A percentile compares a stretch with the other conserved stretches of the same genome.
Conservation (phyloP, 768 basidiomycete species). For the Mycena kentingensis region DNA sequence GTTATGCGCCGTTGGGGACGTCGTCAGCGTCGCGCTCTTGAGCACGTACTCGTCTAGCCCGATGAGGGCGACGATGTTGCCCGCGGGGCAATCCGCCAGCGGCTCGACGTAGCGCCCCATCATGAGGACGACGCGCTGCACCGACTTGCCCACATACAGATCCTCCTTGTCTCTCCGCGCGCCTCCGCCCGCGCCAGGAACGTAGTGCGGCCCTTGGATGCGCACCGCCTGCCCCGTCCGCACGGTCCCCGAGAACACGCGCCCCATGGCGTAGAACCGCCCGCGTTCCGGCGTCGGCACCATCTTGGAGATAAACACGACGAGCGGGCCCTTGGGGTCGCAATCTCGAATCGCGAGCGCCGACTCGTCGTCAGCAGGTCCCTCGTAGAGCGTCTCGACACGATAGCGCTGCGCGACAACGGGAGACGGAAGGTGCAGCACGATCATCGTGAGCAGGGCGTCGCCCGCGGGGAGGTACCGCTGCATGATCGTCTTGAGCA, state of each 20-base stretch:
- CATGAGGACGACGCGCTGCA: constrained; percentile 99
- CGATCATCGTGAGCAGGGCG: constrained; percentile 98
- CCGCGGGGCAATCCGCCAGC: constrained; percentile 98
- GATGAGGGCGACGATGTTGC: constrained; percentile 98
- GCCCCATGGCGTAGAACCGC: constrained; percentile 99
- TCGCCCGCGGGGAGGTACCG: constrained; percentile 99
- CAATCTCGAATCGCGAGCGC: constrained; percentile 98
- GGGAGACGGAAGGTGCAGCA: constrained; percentile 98
- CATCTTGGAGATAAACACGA: constrained; percentile 99
- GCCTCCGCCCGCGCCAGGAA: constrained; percentile 64
- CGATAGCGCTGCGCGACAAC: constrained; percentile 97
- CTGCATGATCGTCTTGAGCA: constrained; percentile 97
- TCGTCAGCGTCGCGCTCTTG: constrained; percentile 97
- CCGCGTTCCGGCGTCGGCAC: constrained; percentile 99
- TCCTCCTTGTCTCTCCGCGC: constrained; percentile 79
- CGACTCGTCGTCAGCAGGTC: constrained; percentile 99
- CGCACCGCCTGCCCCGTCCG: constrained; percentile 96
- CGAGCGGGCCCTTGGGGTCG: constrained; percentile 92
- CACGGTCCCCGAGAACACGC: constrained; percentile 99
- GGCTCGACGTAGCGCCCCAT: constrained; percentile 99
- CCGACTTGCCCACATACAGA: constrained; percentile 87
- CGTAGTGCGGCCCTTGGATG: constrained; percentile 98
- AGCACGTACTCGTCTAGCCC: constrained; percentile 99
- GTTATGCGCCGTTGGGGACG: constrained; percentile 98
- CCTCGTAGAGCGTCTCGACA: constrained; percentile 99